phyloP scores from a whole-genome alignment of 2,329 filamentous ascomycete species.

The Colletotrichum costaricense region DNA sequence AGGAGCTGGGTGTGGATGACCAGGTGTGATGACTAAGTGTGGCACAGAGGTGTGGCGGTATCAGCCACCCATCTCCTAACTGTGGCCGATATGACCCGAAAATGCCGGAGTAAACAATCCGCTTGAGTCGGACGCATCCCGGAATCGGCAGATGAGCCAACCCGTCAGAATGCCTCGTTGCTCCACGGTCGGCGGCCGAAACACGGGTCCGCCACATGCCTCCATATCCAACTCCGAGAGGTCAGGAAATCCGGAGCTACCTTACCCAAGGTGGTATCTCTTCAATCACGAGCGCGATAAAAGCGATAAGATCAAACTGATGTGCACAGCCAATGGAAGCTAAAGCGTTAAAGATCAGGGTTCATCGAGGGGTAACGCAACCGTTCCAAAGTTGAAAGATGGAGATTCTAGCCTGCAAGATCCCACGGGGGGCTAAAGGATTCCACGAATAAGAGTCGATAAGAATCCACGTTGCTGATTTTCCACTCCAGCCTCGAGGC shows the following conservation, averaged over 20 bases:
- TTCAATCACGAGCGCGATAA: neutral
- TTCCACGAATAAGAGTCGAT: constrained; percentile 12
- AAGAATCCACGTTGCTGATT: constrained; percentile 11
- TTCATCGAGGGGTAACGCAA: neutral
- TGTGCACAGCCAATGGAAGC: neutral
- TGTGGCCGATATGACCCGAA: neutral
- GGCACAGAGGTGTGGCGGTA: neutral
- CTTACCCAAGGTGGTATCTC: neutral
- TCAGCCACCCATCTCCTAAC: too few relatives aligned
- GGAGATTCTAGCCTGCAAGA: neutral
- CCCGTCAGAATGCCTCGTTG: neutral
- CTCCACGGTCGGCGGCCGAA: neutral
- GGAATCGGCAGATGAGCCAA: neutral
- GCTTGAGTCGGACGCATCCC: neutral
- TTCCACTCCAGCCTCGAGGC: neutral
- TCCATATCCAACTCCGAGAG: neutral
- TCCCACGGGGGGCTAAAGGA: neutral
- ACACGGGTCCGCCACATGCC: constrained; percentile 9
- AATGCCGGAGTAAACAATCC: neutral
- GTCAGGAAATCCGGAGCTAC: neutral
- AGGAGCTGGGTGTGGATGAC: too few relatives aligned
- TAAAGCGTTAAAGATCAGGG: neutral
- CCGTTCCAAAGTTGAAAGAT: neutral
- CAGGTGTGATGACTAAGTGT: neutral
- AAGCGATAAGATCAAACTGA: constrained; percentile 5